Evolutionary conservation across 352 stramenopile species (phyloP).

Genomic region (Phytophthora ohioensis): DNA sequence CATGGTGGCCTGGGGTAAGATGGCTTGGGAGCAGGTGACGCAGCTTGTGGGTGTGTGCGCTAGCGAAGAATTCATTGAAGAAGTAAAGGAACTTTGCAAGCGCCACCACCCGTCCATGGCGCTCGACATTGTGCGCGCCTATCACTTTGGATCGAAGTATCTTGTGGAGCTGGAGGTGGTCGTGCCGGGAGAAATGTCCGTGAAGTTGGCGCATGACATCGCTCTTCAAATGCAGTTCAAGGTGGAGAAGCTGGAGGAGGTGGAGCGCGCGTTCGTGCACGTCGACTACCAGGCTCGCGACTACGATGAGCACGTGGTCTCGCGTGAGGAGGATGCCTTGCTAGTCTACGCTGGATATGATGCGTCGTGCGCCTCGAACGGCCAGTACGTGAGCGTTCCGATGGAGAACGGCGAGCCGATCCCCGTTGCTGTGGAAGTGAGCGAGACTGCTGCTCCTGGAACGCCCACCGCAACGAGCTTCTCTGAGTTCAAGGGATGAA

Average conservation of each 20-base stretch:
- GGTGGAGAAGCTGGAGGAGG: conserved; percentile 91
- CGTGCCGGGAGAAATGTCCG: conserved; percentile 87
- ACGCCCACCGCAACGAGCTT: conserved; percentile 39
- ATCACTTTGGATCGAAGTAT: conserved; percentile 96
- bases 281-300: conserved; percentile 93
- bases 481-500: conserved; percentile 33
- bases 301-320: conserved; percentile 78
- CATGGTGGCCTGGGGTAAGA: conserved; percentile 92
- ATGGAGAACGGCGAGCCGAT: conserved; percentile 35
- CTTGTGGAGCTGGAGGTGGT: conserved; percentile 96
- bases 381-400: conserved; percentile 30
- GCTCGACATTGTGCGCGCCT: conserved; percentile 91
- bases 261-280: conserved; percentile 96
- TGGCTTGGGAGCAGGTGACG: conserved; percentile 92
- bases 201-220: conserved; percentile 94
- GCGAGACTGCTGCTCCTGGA: conserved; percentile 27
- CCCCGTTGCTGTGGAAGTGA: conserved; percentile 38
- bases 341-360: conserved; percentile 51
- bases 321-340: conserved; percentile 59
- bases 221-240: conserved; percentile 95
- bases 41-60: conserved; percentile 77
- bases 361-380: conserved; percentile 20
- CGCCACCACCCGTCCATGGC: conserved; percentile 76
- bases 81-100: conserved; percentile 84
- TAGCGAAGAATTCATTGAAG: conserved; percentile 90